phyloP scores from a whole-genome alignment of 129 eudicot genomes.

The Saposhnikovia divaricata region DNA sequence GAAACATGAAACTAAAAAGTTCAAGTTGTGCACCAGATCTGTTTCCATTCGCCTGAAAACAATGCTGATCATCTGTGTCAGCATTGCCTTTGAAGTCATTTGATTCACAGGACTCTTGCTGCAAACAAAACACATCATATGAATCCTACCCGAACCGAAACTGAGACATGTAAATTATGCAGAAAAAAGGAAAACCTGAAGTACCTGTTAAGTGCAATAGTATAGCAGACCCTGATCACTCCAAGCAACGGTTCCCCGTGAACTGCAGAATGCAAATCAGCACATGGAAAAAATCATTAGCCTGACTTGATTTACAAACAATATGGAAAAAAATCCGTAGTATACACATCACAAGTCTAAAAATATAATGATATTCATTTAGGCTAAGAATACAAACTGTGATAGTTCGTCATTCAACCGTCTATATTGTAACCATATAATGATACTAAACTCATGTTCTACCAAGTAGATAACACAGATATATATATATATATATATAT shows the following conservation, averaged over 20 bases:
- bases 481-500: too few relatives aligned
- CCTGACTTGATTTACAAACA: background rate
- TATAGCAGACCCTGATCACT: constrained; percentile 92
- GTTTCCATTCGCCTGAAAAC: constrained; percentile 93
- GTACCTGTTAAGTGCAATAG: constrained; percentile 95
- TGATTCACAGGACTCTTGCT: constrained; percentile 99
- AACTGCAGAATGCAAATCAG: constrained; percentile 46
- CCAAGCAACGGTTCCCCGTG: constrained; percentile 95
- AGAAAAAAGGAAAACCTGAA: constrained; percentile 9
- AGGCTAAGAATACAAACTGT: background rate
- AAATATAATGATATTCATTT: background rate
- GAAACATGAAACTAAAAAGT: background rate
- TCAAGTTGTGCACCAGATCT: constrained; percentile 53
- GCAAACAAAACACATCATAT: constrained; percentile 22
- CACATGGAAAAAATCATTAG: background rate
- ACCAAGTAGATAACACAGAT: background rate
- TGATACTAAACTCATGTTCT: background rate
- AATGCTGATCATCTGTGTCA: constrained; percentile 96
- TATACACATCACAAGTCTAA: background rate
- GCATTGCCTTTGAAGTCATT: constrained; percentile 98
- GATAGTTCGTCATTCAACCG: background rate
- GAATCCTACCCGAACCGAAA: constrained; percentile 9
- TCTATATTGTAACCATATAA: background rate
- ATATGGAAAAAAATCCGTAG: background rate
- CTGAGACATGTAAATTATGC: constrained; percentile 2